A percentile compares a stretch with the other conserved stretches of the same genome.
phyloP scores from a whole-genome alignment of 2,329 filamentous ascomycete genomes.

The Diaporthe capsici region DNA sequence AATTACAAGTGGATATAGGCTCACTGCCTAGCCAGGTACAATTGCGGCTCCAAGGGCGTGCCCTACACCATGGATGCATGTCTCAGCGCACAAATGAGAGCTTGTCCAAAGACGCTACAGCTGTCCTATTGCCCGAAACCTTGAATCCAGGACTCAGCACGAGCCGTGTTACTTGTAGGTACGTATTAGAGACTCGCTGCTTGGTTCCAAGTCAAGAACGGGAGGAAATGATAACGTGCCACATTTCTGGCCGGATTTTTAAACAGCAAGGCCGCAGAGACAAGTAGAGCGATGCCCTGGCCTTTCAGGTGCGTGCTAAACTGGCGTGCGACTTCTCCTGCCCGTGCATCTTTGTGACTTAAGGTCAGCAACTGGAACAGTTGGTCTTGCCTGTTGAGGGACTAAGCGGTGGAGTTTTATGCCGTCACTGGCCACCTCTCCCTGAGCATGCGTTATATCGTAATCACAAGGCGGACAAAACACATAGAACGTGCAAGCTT shows the following conservation, averaged over 20 bases:
- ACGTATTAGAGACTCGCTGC: neutral
- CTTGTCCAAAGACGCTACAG: neutral
- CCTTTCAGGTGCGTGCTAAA: neutral
- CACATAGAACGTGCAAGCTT: neutral
- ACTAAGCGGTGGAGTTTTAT: neutral
- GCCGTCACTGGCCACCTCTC: neutral
- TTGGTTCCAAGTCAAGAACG: neutral
- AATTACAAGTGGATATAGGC: neutral
- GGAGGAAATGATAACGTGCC: neutral
- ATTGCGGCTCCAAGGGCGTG: neutral
- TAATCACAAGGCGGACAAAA: neutral
- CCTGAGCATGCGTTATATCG: neutral
- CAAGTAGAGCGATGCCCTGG: neutral
- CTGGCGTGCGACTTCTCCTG: neutral
- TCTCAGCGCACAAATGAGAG: neutral
- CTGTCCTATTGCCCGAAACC: neutral
- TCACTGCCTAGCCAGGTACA: neutral
- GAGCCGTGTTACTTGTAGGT: neutral
- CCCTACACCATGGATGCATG: neutral
- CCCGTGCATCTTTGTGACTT: no score
- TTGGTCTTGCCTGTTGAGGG: neutral
- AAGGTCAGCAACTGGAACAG: neutral
- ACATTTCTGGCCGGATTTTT: neutral
- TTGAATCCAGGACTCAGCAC: neutral
- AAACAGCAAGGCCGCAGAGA: neutral